Evolutionary conservation across 495 filamentous ascomycete genomes (phyloP), one percentile per base, ranked within the genome.

Genomic region (Apodospora peruviana): DNA sequence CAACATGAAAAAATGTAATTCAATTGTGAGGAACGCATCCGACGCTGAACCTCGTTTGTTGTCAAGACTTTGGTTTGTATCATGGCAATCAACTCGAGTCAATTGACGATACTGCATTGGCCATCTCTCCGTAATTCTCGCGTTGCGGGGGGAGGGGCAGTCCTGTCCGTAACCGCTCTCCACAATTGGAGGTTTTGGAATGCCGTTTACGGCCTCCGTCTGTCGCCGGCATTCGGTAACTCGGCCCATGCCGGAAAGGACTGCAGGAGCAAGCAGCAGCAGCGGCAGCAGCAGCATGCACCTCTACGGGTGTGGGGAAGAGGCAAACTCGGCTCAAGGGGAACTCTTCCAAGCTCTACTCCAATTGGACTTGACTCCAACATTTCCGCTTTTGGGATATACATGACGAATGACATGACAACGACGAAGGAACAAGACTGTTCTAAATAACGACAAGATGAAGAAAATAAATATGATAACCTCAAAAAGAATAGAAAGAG

Each of bases 201-300:
- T n/a, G n/a, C n/a, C n/a, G n/a, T n/a, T n/a, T n/a, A n/a, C n/a
- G n/a, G n/a, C n/a, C n/a, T n/a, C n/a, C n/a, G n/a, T n/a, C n/a
- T n/a, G n/a, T n/a, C 17, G 29, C 44, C 56, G 59, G 61, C 56
- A 45, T 45, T 65, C 61, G 61, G 61, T 56, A 58, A 57, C 54
- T 65, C 54, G 56, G 53, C 38, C 59, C 48, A 56, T 37, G 21
- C 29, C 39, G 49, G 27, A 36, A 5, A 47, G 18, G 50, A 40
- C 18, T 34, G 24, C 17, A 25, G 40, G 24, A 25, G 20, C 24
- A n/a, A 36, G 8, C 43, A 29, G 36, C 14, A 34, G n/a, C n/a
- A n/a, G n/a, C 29, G 29, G n/a, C 29, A n/a, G n/a, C n/a, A n/a
- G n/a, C n/a, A n/a, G n/a, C n/a, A n/a, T n/a, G n/a, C n/a, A 18